Conservation (phyloP, 345 rosid species). For the Dipteronia sinensis region DNA sequence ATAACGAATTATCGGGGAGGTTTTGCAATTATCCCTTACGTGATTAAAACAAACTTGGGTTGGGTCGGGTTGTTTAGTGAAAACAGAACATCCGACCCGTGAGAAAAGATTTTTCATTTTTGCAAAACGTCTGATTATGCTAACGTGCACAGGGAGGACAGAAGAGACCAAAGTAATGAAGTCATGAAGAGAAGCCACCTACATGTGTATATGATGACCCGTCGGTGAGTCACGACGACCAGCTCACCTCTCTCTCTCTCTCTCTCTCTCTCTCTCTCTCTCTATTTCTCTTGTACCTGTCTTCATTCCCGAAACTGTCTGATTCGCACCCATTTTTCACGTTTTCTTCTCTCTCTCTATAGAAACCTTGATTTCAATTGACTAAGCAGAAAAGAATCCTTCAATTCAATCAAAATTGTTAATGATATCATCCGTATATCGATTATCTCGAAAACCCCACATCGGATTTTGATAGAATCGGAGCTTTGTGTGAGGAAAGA, state of each 20-base stretch:
- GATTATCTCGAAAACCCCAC: not conserved
- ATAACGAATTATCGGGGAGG: too few relatives aligned
- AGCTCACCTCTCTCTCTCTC: not conserved
- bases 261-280: too few relatives aligned
- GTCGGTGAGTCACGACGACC: slow-evolving; percentile 2
- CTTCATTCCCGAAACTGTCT: slow-evolving; percentile 5
- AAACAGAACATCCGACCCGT: too few relatives aligned
- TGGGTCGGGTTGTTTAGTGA: too few relatives aligned
- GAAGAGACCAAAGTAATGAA: not conserved
- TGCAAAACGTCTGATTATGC: not conserved
- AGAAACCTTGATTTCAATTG: not conserved
- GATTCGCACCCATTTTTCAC: not conserved
- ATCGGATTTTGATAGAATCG: not conserved
- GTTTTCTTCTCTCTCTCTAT: not conserved
- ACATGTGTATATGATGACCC: not conserved
- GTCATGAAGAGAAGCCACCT: not conserved
- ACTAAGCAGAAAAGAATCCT: not conserved
- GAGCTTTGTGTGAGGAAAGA: not conserved
- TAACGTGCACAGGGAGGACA: not conserved
- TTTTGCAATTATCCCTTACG: too few relatives aligned
- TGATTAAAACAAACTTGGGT: too few relatives aligned
- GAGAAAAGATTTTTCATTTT: too few relatives aligned
- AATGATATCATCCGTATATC: not conserved
- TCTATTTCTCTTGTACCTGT: not conserved
- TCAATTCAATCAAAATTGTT: not conserved